These are phyloP conservation scores for Capsicum pubescens DNA, from an alignment of 257 asterid genomes.

Conservation along the genomic window DNA sequence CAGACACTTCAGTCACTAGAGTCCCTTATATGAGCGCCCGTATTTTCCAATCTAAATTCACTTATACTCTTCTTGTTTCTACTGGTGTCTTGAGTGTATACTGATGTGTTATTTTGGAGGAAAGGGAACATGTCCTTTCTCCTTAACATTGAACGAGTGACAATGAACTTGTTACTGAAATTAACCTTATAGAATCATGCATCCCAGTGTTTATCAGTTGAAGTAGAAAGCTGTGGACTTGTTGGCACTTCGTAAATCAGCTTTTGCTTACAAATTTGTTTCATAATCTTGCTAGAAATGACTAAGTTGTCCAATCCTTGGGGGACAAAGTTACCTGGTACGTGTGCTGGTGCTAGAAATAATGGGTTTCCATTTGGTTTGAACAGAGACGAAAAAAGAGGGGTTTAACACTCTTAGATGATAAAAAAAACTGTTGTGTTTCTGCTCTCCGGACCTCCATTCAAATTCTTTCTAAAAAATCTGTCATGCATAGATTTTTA, in stretches of 20 bases:
- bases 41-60: no score
- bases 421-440: no score
- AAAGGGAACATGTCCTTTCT: slow-evolving; percentile 20
- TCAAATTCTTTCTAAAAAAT: no score
- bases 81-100: not conserved
- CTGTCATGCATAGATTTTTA: no score
- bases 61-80: no score
- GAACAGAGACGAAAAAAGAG: no score
- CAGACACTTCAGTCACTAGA: no score
- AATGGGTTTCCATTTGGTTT: no score
- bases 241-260: not conserved
- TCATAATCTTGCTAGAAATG: not conserved
- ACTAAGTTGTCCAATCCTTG: not conserved
- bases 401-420: no score
- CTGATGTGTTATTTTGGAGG: slow-evolving; percentile 23
- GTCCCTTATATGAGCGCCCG: no score
- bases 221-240: not conserved
- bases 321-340: not conserved
- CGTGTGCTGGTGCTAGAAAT: not conserved
- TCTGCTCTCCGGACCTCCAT: no score
- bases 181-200: slow-evolving; percentile 11
- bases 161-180: not conserved
- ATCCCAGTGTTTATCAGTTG: not conserved
- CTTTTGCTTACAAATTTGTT: not conserved
- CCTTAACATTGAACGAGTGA: not conserved